phyloP scores from a whole-genome alignment of 1,284 basidiomycete genomes.

The Mycena citricolor region DNA sequence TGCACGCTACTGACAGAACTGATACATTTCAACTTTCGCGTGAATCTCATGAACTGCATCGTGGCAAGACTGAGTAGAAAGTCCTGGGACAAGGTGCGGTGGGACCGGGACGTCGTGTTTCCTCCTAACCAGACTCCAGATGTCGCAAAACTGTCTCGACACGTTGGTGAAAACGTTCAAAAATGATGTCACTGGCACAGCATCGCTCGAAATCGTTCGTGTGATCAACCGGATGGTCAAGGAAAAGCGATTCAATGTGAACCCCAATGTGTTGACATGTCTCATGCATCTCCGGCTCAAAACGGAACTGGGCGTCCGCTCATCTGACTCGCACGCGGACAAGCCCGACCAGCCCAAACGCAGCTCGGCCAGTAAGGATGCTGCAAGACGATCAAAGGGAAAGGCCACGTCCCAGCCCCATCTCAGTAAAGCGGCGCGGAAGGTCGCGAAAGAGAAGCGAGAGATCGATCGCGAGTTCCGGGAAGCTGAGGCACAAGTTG shows the following conservation, averaged over 20 bases:
- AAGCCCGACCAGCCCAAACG: constrained; percentile 47
- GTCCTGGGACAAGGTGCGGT: constrained; percentile 82
- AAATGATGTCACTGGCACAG: constrained; percentile 73
- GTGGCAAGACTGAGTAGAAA: constrained; percentile 83
- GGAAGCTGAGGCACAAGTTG: constrained; percentile 93
- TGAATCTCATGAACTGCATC: constrained; percentile 89
- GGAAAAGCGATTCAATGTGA: constrained; percentile 87
- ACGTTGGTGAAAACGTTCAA: constrained; percentile 82
- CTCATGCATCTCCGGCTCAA: constrained; percentile 86
- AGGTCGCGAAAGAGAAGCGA: constrained; percentile 77
- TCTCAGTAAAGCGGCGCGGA: constrained; percentile 86
- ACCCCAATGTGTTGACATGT: constrained; percentile 86
- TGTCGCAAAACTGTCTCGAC: constrained; percentile 79
- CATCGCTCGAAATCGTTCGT: constrained; percentile 88
- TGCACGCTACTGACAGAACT: constrained; percentile 82
- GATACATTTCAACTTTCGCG: constrained; percentile 97
- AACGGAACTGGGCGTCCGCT: constrained; percentile 81
- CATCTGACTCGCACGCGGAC: constrained; percentile 66
- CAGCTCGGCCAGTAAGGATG: constrained; percentile 50
- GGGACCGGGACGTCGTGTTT: constrained; percentile 1
- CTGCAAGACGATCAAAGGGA: constrained; percentile 50
- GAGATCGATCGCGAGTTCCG: constrained; percentile 88
- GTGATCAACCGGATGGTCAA: constrained; percentile 96
- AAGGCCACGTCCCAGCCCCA: constrained; percentile 66
- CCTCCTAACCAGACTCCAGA: constrained; percentile 37